These are phyloP conservation scores for Solanum infundibuliforme DNA, from an alignment of 257 asterid species.

Conservation along the genomic window DNA sequence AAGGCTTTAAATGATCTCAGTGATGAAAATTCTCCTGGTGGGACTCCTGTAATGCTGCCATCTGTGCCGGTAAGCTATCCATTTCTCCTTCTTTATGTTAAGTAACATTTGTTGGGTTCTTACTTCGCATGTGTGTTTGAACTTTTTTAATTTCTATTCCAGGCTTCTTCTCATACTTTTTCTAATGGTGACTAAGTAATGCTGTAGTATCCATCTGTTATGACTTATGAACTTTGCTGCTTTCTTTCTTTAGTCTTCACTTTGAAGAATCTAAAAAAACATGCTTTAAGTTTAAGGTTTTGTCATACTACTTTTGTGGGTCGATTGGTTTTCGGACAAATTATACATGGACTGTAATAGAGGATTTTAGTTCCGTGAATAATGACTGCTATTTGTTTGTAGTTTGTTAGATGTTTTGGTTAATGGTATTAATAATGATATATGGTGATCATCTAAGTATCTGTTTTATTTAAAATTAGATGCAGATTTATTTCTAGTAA, in stretches of 20 bases:
- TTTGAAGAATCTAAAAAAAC: not conserved
- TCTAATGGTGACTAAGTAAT: not conserved
- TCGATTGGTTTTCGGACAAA: not conserved
- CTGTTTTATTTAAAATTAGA: not conserved
- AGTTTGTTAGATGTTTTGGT: not conserved
- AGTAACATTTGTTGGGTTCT: not conserved
- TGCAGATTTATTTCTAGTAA: not conserved
- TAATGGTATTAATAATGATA: not conserved
- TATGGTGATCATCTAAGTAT: not conserved
- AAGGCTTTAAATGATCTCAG: constrained; percentile 34
- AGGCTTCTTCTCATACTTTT: not conserved
- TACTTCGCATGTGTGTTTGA: not conserved
- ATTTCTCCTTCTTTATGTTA: not conserved
- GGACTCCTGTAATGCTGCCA: constrained; percentile 83
- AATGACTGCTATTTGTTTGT: not conserved
- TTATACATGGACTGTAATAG: not conserved
- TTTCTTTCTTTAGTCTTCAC: not conserved
- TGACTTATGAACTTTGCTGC: not conserved
- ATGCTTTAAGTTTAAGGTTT: not conserved
- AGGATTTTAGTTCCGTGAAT: not conserved
- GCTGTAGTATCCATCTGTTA: not conserved
- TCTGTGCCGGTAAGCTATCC: constrained; percentile 51
- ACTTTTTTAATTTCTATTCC: not conserved
- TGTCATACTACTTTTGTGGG: not conserved
- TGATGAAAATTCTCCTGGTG: constrained; percentile 94